These are phyloP conservation scores for Spironucleus salmonicida DNA, from an alignment of 208 protist genomes.

Conservation along the genomic window DNA sequence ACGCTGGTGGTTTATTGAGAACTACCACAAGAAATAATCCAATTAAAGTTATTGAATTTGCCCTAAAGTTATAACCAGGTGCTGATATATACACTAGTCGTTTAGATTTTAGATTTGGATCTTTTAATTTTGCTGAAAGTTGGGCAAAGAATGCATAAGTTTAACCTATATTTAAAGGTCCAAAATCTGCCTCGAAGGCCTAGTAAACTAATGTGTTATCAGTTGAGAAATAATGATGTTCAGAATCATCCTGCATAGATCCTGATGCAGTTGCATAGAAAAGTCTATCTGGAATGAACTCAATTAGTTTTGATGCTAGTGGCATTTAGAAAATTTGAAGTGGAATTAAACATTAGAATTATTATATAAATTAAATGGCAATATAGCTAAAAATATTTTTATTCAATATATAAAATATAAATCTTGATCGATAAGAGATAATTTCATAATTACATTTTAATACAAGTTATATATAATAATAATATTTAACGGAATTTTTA, in stretches of 20 bases:
- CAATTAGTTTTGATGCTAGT: neutral
- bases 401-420: too few species aligned
- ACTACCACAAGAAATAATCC: constrained; percentile 12
- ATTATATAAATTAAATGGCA: too few species aligned
- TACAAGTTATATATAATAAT: too few species aligned
- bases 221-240: constrained; percentile 21
- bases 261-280: constrained; percentile 3
- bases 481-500: too few species aligned
- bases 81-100: constrained; percentile 28
- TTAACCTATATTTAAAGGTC: constrained; percentile 22
- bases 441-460: too few species aligned
- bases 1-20: constrained; percentile 52
- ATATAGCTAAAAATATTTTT: too few species aligned
- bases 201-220: constrained; percentile 10
- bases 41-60: constrained; percentile 34
- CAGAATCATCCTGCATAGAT: neutral
- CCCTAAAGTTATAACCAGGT: neutral
- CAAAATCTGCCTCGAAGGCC: constrained; percentile 30
- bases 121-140: constrained; percentile 17
- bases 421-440: too few species aligned
- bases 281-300: constrained; percentile 30
- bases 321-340: neutral
- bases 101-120: constrained; percentile 23
- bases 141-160: constrained; percentile 1
- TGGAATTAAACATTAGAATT: too few species aligned